Conservation (phyloP, 208 protist genomes). For the Acanthamoeba royreba region DNA sequence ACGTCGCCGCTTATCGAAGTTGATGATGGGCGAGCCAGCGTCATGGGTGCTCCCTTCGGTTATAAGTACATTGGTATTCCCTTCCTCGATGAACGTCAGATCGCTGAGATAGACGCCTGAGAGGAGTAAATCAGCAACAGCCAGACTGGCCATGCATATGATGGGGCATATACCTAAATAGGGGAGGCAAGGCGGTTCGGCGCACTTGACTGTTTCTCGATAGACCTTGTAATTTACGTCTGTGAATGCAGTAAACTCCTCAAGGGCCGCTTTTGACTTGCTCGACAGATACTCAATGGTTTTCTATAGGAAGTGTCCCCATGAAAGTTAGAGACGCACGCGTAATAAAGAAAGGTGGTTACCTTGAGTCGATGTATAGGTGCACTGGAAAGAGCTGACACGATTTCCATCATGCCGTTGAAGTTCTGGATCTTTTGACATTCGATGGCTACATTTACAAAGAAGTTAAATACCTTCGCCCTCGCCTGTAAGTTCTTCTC, state of each 20-base stretch:
- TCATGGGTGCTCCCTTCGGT: no score
- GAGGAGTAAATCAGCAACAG: background rate
- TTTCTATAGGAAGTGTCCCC: background rate
- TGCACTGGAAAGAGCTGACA: background rate
- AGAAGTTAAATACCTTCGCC: background rate
- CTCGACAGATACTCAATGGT: background rate
- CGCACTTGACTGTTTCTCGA: constrained; percentile 6
- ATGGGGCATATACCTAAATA: constrained; percentile 7
- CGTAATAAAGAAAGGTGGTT: background rate
- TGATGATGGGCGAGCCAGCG: background rate
- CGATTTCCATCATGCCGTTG: constrained; percentile 50
- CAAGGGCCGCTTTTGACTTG: background rate
- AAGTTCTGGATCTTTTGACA: constrained; percentile 41
- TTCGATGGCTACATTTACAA: constrained; percentile 40
- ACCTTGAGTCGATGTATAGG: background rate
- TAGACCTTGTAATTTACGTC: constrained; percentile 30
- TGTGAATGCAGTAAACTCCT: background rate
- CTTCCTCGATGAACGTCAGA: constrained; percentile 51
- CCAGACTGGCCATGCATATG: background rate
- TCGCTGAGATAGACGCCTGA: constrained; percentile 42
- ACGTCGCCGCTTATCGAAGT: constrained; percentile 53
- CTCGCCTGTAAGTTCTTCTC: background rate
- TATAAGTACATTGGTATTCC: constrained; percentile 23
- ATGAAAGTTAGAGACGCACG: background rate
- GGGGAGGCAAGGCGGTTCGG: constrained; percentile 55